Evolutionary conservation across 768 basidiomycete species (phyloP).

Genomic region (Russula dissimulans): DNA sequence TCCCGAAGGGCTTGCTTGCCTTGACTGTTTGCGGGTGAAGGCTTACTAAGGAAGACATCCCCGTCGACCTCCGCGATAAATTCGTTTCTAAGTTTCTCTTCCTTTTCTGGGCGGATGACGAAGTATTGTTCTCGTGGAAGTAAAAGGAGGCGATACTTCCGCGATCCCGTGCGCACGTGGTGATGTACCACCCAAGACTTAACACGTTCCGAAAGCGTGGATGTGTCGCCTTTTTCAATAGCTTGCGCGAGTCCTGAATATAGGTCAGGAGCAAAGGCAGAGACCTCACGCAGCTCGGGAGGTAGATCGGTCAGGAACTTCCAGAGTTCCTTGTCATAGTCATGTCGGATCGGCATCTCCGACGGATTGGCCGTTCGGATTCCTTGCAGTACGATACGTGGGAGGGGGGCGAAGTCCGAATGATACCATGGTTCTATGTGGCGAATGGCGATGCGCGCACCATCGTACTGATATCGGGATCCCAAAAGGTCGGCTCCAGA

Average conservation of each 20-base stretch:
- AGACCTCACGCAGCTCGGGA: slow-evolving; percentile 49
- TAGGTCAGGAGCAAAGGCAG: slow-evolving; percentile 43
- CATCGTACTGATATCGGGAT: slow-evolving; percentile 12
- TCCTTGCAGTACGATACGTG: slow-evolving; percentile 43
- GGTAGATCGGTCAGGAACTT: slow-evolving; percentile 44
- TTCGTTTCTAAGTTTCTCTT: slow-evolving; percentile 40
- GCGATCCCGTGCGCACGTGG: slow-evolving; percentile 52
- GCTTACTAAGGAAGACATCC: slow-evolving; percentile 20
- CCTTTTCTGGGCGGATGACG: slow-evolving; percentile 38
- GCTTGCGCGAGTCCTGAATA: slow-evolving; percentile 45
- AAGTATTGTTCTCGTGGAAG: slow-evolving; percentile 54
- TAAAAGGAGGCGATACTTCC: slow-evolving; percentile 47
- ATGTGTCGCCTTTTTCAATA: slow-evolving; percentile 31
- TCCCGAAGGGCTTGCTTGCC: slow-evolving; percentile 24
- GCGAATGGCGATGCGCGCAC: slow-evolving; percentile 18
- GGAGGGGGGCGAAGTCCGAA: slow-evolving; percentile 50
- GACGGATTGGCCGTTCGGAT: slow-evolving; percentile 44
- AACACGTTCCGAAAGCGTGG: slow-evolving; percentile 31
- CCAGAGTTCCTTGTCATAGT: slow-evolving; percentile 42
- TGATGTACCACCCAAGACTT: slow-evolving; percentile 51
- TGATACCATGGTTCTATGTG: slow-evolving; percentile 52
- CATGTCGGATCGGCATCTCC: slow-evolving; percentile 50
- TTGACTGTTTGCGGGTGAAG: slow-evolving; percentile 5
- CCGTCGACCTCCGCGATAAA: slow-evolving; percentile 37
- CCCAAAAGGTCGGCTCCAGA: not conserved